These are phyloP conservation scores for Gynostemma pentaphyllum DNA, from an alignment of 306 rosid genomes.

Conservation along the genomic window DNA sequence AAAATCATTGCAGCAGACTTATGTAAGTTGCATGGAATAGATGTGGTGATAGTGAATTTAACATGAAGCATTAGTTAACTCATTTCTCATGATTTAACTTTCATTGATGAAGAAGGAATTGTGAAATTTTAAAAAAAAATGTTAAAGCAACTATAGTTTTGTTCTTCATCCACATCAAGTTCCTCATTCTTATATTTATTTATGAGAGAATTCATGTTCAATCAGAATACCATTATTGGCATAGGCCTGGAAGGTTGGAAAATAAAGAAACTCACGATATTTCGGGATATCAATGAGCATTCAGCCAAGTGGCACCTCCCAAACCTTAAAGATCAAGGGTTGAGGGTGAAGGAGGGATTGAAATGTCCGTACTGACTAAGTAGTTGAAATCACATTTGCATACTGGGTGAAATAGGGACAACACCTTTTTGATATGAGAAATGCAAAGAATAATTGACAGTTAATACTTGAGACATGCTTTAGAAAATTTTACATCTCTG, in stretches of 20 bases:
- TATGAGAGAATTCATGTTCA: background rate
- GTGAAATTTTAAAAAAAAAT: background rate
- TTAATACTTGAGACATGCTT: background rate
- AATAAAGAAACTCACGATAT: background rate
- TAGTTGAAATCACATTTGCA: background rate
- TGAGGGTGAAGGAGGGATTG: background rate
- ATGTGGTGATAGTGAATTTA: background rate
- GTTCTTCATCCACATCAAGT: background rate
- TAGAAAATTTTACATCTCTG: background rate
- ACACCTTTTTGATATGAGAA: background rate
- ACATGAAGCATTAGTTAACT: background rate
- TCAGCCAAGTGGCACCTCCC: background rate
- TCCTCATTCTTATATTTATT: background rate
- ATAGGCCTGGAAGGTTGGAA: background rate
- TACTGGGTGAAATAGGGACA: background rate
- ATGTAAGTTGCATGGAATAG: background rate
- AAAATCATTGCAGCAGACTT: background rate
- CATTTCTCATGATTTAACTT: slow-evolving; percentile 3
- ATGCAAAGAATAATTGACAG: background rate
- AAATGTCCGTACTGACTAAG: background rate
- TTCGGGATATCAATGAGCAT: background rate
- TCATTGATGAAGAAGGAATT: background rate
- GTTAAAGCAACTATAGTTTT: background rate
- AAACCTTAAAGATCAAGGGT: background rate
- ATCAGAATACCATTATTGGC: background rate